phyloP scores from a whole-genome alignment of 441 rosid genomes.

The Raphanus hybrid region DNA sequence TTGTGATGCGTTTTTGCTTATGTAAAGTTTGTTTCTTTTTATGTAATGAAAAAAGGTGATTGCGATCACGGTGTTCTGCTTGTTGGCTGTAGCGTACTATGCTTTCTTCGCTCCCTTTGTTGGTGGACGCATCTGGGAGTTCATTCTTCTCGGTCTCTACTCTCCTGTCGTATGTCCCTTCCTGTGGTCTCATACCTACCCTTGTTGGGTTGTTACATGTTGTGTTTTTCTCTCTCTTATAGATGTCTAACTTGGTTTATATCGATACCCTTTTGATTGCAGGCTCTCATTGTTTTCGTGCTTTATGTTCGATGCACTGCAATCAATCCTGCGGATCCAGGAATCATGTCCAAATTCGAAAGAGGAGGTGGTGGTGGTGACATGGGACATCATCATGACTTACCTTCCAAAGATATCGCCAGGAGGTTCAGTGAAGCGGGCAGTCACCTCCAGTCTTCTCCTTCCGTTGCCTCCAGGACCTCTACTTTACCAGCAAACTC shows the following conservation, averaged over 20 bases:
- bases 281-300: conserved; percentile 69
- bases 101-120: conserved; percentile 78
- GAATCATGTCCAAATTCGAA: conserved; percentile 68
- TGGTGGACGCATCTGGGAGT: conserved; percentile 75
- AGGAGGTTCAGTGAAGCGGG: conserved; percentile 66
- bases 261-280: conserved; percentile 22
- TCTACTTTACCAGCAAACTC: conserved; percentile 66
- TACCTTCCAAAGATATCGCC: conserved; percentile 51
- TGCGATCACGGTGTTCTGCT: conserved; percentile 79
- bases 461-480: conserved; percentile 80
- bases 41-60: conserved; percentile 45
- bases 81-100: conserved; percentile 71
- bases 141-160: conserved; percentile 52
- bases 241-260: not conserved
- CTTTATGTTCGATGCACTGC: conserved; percentile 77
- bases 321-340: conserved; percentile 79
- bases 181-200: not conserved
- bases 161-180: conserved; percentile 64
- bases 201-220: not conserved
- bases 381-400: conserved; percentile 37
- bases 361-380: conserved; percentile 32
- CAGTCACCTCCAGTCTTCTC: conserved; percentile 64
- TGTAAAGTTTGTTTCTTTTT: not conserved
- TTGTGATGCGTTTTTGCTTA: not conserved
- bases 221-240: not conserved